Conservation (phyloP, 2,329 filamentous ascomycete species). For the Pseudopithomyces chartarum region DNA sequence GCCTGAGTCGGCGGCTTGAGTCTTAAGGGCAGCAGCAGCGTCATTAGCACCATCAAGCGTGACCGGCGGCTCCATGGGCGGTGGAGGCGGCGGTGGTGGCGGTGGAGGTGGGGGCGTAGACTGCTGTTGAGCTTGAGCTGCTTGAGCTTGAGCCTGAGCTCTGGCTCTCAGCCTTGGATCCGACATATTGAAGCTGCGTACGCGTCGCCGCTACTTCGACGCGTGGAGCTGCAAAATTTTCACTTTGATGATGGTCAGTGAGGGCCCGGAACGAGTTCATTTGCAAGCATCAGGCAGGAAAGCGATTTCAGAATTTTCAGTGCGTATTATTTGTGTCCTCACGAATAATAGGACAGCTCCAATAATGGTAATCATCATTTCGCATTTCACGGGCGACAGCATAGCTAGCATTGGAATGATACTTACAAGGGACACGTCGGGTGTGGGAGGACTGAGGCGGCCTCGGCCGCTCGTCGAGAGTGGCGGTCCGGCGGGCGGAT, state of each 20-base stretch:
- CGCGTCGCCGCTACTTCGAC: slow-evolving; percentile 6
- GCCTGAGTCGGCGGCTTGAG: slow-evolving; percentile 50
- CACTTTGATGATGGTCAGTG: slow-evolving; percentile 27
- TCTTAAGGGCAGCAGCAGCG: slow-evolving; percentile 22
- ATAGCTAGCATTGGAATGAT: slow-evolving; percentile 6
- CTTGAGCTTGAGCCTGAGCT: slow-evolving; percentile 33
- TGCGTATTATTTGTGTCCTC: slow-evolving; percentile 57
- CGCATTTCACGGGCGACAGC: slow-evolving; percentile 9
- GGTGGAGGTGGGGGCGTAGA: slow-evolving; percentile 46
- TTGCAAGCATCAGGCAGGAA: slow-evolving; percentile 21
- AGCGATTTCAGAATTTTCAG: slow-evolving; percentile 48
- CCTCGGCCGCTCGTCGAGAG: slow-evolving; percentile 8
- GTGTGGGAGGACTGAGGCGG: background rate
- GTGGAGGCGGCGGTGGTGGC: slow-evolving; percentile 58
- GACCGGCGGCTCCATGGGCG: slow-evolving; percentile 42
- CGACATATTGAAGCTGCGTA: slow-evolving; percentile 37
- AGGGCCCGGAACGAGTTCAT: slow-evolving; percentile 3
- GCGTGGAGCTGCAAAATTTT: slow-evolving; percentile 28
- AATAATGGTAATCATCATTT: slow-evolving; percentile 69
- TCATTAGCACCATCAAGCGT: slow-evolving; percentile 38
- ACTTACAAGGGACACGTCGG: slow-evolving; percentile 7
- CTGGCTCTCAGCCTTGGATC: slow-evolving; percentile 57
- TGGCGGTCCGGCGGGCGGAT: slow-evolving; percentile 14
- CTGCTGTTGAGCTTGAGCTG: slow-evolving; percentile 14
- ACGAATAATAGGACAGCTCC: slow-evolving; percentile 73